Percentiles rank a stretch among this genome's conserved stretches.
Evolutionary conservation across 129 eudicot genomes (phyloP).

Genomic region (Glebionis coronaria): DNA sequence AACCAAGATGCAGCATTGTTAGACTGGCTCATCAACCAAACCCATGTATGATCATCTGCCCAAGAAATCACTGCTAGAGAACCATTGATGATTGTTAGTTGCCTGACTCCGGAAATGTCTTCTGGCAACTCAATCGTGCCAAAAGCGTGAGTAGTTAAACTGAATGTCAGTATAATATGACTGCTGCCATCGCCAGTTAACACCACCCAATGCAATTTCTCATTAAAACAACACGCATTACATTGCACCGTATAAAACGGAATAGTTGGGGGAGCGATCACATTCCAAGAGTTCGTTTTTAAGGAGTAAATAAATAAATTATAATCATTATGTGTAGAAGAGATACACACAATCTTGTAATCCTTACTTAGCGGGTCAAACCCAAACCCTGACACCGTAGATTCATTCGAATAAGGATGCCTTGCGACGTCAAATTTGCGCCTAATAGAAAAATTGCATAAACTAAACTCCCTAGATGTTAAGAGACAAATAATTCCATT

Average conservation of each 20-base stretch:
- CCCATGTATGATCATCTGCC: no score
- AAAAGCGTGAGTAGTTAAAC: not conserved
- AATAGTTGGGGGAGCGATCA: not conserved
- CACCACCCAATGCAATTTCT: constrained; percentile 16
- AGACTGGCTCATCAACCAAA: no score
- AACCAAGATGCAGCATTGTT: no score
- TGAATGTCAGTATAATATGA: not conserved
- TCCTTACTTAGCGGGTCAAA: constrained; percentile 1
- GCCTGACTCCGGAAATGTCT: not conserved
- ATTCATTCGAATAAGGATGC: no score
- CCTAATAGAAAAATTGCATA: not conserved
- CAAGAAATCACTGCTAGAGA: not conserved
- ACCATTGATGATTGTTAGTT: not conserved
- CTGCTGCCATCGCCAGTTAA: not conserved
- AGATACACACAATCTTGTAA: constrained; percentile 10
- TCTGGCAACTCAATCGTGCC: not conserved
- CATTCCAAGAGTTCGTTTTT: constrained; percentile 5
- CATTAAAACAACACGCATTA: not conserved
- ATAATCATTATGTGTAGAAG: not conserved
- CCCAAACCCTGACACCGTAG: not conserved
- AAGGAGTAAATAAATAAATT: not conserved
- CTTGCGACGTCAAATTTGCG: not conserved
- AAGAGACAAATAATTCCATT: no score
- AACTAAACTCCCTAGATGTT: no score
- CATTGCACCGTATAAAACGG: not conserved